Percentiles rank a stretch among this genome's conserved stretches.
These are phyloP conservation scores for Penicillium freii DNA, from an alignment of 2,329 filamentous ascomycete species.

Conservation along the genomic window DNA sequence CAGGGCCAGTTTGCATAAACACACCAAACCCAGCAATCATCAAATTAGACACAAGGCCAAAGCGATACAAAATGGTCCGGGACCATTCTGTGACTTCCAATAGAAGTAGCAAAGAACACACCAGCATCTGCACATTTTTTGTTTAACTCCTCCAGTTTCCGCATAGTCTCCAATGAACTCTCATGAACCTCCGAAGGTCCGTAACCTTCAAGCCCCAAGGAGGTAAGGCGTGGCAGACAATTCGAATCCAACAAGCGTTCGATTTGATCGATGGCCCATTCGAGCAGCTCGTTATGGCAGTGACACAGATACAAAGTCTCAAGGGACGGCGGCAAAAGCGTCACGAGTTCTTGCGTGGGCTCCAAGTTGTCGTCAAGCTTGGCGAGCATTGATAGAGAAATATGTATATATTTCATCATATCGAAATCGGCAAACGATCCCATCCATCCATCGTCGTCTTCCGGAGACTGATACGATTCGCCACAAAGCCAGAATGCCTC, in stretches of 20 bases:
- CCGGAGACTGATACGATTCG: background rate
- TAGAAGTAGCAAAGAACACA: background rate
- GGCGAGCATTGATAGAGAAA: background rate
- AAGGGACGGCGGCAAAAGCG: background rate
- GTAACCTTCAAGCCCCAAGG: background rate
- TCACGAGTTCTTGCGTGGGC: background rate
- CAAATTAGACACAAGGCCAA: background rate
- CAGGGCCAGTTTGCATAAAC: background rate
- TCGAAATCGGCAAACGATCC: constrained; percentile 1
- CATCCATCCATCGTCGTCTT: background rate
- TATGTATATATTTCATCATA: background rate
- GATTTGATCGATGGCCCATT: background rate
- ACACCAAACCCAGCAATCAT: background rate
- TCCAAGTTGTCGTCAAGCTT: background rate
- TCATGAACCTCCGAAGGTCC: background rate
- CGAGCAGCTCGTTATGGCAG: background rate
- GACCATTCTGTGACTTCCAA: background rate
- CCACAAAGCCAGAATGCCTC: background rate
- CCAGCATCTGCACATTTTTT: background rate
- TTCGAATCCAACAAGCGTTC: background rate
- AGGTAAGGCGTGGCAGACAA: background rate
- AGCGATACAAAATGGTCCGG: background rate
- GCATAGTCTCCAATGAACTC: background rate
- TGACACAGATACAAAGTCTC: constrained; percentile 2
- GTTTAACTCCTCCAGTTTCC: background rate